These are phyloP conservation scores for Dissophora ornata DNA, from an alignment of 192 early-diverging fungal species.

Conservation along the genomic window DNA sequence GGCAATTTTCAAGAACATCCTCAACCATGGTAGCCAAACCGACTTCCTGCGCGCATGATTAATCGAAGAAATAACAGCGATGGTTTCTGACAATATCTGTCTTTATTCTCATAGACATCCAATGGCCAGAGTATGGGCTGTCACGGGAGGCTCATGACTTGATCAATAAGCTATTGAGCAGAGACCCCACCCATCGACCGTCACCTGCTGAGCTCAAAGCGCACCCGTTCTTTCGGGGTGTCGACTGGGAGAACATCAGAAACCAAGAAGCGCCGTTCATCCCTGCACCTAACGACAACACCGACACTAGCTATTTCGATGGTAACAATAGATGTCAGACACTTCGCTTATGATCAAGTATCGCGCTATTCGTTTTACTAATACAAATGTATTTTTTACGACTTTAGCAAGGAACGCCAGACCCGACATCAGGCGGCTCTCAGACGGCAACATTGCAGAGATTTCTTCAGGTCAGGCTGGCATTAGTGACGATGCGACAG, in stretches of 20 bases:
- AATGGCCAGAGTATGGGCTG: conserved; percentile 74
- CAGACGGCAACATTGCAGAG: conserved; percentile 66
- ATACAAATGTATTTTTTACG: no score
- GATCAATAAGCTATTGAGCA: conserved; percentile 79
- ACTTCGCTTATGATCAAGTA: no score
- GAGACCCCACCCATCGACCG: conserved; percentile 74
- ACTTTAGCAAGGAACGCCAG: conserved; percentile 79
- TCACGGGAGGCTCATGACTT: conserved; percentile 75
- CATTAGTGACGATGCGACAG: neutral
- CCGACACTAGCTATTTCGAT: conserved; percentile 94
- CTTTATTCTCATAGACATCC: conserved; percentile 57
- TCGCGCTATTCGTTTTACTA: no score
- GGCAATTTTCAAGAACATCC: conserved; percentile 89
- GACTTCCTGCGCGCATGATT: no score
- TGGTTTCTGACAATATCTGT: no score
- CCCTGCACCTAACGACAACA: conserved; percentile 80
- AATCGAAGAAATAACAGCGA: no score
- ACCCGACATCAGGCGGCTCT: conserved; percentile 83
- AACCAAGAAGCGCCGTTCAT: conserved; percentile 88
- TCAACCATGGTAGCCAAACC: conserved; percentile 65
- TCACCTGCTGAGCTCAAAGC: conserved; percentile 73
- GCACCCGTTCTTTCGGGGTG: conserved; percentile 79
- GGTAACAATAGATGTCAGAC: conserved; percentile 41
- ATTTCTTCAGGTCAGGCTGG: conserved; percentile 47
- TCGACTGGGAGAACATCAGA: conserved; percentile 81